Evolutionary conservation across 768 basidiomycete genomes (phyloP).

Genomic region (Lactifluus pinguis): DNA sequence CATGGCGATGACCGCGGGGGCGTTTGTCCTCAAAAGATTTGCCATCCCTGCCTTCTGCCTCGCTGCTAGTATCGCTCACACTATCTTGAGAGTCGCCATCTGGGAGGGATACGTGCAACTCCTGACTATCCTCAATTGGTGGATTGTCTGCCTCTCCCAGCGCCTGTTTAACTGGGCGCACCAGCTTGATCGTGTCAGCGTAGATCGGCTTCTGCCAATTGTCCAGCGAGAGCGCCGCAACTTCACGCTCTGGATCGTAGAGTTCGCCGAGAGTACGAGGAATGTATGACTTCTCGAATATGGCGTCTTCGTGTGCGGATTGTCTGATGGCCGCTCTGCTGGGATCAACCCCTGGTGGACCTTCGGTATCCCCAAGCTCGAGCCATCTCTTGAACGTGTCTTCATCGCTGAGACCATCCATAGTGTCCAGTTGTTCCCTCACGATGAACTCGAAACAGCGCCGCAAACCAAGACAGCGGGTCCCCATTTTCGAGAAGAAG

Average conservation of each 20-base stretch:
- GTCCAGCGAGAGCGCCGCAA: conserved; percentile 62
- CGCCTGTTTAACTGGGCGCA: conserved; percentile 30
- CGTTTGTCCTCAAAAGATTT: conserved; percentile 41
- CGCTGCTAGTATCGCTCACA: conserved; percentile 30
- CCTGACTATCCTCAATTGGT: conserved; percentile 10
- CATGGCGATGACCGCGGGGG: conserved; percentile 83
- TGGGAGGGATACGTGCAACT: conserved; percentile 20
- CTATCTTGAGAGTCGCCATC: conserved; percentile 21
- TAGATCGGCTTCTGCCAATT: conserved; percentile 75
- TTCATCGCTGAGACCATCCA: conserved; percentile 10
- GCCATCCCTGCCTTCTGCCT: conserved; percentile 26
- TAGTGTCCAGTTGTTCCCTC: conserved; percentile 35
- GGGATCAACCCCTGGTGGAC: conserved; percentile 12
- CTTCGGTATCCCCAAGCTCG: conserved; percentile 27
- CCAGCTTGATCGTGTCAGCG: conserved; percentile 74
- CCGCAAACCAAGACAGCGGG: conserved; percentile 67
- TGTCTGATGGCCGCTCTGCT: conserved; percentile 15
- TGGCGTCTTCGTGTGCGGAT: conserved; percentile 66
- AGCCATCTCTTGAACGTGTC: conserved; percentile 40
- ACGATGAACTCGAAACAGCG: conserved; percentile 87
- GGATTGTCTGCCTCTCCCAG: conserved; percentile 18
- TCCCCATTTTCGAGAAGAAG: conserved; percentile 74
- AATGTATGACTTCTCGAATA: conserved; percentile 89
- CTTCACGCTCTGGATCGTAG: conserved; percentile 90
- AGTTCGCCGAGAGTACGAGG: conserved; percentile 89